Base-by-base conservation (phyloP, 768 basidiomycete species). In the Suillus plorans region DNA sequence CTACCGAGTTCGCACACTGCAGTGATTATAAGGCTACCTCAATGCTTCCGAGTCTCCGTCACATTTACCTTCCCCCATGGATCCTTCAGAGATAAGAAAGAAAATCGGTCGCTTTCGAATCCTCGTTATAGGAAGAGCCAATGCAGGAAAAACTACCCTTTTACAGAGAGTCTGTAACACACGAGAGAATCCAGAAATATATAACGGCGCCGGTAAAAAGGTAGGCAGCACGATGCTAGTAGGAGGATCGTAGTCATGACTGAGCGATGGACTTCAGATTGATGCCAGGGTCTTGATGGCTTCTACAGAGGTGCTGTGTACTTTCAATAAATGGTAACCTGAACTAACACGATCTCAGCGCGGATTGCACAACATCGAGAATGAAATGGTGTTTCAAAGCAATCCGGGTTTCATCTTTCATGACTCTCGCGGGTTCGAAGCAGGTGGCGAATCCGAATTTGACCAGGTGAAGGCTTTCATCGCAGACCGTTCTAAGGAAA, bases 391-490 rank as follows among this genome's bases (percentile, higher is more conserved):
- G 8, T 81, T 77, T 66, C 56, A 49, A 31, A 77, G 70, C 68
- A 77, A 77, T 39, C 68, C 66, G 4, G 57, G 67, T 3, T 81
- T 79, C 66, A 71, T 80, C 25, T 81, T 81, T 63, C 81, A 81
- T 45, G 80, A 82, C n/a, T 45, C 44, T 2, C 44, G 44, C 9
- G 44, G 44, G 20, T 45, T 45, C 4, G 44, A 45, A n/a, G 20
- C 44, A 45, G 44, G 44, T 4, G 20, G 44, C 9, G 44, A n/a
- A 45, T n/a, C 4, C 1, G 44, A 49, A 22, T 49, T 22, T 1
- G 2, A 22, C 1, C 5, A 22, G 5, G 47, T 50, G 0, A 45
- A 45, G 44, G 20, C 20, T 5, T 45, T 45, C 4, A n/a, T 45
- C 10, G 20, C 1, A 1, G 28, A 71, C 25, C 63, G 72, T 10